These are phyloP conservation scores for Cardamine chenopodiifolia DNA, from an alignment of 345 rosid species.

Conservation along the genomic window DNA sequence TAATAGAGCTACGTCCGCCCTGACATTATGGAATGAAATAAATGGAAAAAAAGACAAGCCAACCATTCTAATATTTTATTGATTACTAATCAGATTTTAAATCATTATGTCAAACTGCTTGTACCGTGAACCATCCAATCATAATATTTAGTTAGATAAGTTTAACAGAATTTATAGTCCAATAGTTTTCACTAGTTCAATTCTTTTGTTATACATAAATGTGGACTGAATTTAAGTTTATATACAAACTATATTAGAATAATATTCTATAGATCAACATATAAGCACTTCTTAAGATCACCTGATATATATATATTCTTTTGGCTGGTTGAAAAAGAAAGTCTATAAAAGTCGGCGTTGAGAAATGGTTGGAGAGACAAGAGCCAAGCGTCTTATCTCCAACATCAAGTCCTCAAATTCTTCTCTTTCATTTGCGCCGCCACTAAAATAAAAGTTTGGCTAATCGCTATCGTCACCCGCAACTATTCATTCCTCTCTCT, in stretches of 20 bases:
- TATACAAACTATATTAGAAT: not conserved
- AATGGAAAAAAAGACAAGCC: not conserved
- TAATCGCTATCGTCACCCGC: conserved; percentile 34
- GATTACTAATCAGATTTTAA: no score
- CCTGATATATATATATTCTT: no score
- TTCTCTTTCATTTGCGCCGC: conserved; percentile 28
- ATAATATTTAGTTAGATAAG: not conserved
- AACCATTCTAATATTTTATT: not conserved
- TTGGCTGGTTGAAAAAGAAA: no score
- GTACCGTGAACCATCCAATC: not conserved
- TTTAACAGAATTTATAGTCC: not conserved
- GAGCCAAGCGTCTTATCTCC: conserved; percentile 33
- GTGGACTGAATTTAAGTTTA: not conserved
- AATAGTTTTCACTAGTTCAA: not conserved
- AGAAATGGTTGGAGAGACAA: conserved; percentile 14
- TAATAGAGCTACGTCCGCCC: no score
- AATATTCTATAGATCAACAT: not conserved
- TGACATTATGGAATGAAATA: not conserved
- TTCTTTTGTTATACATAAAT: not conserved
- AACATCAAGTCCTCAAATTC: not conserved
- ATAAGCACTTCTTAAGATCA: no score
- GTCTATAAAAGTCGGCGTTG: conserved; percentile 32
- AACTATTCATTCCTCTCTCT: conserved; percentile 4
- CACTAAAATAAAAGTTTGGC: conserved; percentile 16
- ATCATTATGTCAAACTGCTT: no score